phyloP scores from a whole-genome alignment of 495 filamentous ascomycete species.

The Penicillium longicatenatum region DNA sequence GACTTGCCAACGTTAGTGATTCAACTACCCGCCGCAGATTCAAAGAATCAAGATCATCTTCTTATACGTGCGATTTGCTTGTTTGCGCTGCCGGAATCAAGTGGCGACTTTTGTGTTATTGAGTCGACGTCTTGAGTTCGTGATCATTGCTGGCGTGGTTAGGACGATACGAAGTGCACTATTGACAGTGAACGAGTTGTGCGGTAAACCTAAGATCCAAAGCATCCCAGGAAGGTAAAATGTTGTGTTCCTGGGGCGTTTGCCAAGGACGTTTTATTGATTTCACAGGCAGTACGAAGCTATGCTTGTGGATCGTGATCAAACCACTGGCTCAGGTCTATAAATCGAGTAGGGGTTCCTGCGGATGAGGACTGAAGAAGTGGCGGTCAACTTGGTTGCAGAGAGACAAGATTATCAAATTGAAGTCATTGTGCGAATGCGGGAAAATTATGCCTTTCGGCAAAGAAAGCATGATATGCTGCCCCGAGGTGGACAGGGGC shows the following conservation, averaged over 20 bases:
- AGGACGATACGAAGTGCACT: too few relatives aligned
- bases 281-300: not conserved
- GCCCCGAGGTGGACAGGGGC: not conserved
- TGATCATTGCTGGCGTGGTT: too few relatives aligned
- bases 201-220: not conserved
- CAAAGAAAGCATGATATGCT: not conserved
- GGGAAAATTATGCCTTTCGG: not conserved
- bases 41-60: too few relatives aligned
- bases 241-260: too few relatives aligned
- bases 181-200: constrained; percentile 1
- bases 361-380: too few relatives aligned
- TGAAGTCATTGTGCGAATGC: not conserved
- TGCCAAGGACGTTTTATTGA: not conserved
- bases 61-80: too few relatives aligned
- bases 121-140: too few relatives aligned
- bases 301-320: not conserved
- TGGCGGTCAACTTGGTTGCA: not conserved
- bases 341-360: not conserved
- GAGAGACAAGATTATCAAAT: not conserved
- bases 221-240: too few relatives aligned
- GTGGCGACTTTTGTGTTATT: not conserved
- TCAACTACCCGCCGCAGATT: too few relatives aligned
- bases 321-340: not conserved
- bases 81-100: not conserved
- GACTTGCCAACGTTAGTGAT: too few relatives aligned